A percentile compares a stretch with the other conserved stretches of the same genome.
phyloP scores from a whole-genome alignment of 140 eudicot species.

The Flaveria floridana region DNA sequence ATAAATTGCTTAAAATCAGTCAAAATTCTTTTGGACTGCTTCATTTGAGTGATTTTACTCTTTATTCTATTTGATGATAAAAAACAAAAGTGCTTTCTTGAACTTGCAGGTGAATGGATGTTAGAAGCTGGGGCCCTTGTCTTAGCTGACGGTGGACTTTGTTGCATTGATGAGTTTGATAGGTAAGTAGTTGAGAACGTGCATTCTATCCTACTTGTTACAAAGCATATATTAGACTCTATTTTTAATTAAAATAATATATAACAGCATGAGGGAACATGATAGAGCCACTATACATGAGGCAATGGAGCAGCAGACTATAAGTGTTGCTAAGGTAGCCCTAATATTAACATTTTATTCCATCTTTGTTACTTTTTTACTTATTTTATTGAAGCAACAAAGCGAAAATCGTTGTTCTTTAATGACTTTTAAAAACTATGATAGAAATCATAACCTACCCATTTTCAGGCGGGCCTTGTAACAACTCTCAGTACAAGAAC shows the following conservation, averaged over 20 bases:
- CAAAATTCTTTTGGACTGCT: neutral
- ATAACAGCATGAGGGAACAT: conserved; percentile 93
- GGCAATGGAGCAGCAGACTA: conserved; percentile 99
- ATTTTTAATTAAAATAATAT: neutral
- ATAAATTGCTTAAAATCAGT: neutral
- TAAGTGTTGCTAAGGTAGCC: conserved; percentile 88
- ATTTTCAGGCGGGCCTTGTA: conserved; percentile 91
- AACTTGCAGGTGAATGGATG: conserved; percentile 88
- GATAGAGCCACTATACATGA: conserved; percentile 99
- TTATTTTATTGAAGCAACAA: neutral
- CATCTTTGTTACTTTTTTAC: neutral
- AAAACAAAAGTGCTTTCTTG: conserved; percentile 6
- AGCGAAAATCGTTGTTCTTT: neutral
- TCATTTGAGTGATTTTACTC: conserved; percentile 19
- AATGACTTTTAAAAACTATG: neutral
- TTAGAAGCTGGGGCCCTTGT: conserved; percentile 98
- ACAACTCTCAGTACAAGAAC: conserved; percentile 90
- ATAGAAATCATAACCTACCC: conserved; percentile 5
- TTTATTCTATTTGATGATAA: conserved; percentile 1
- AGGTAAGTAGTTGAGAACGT: conserved; percentile 40
- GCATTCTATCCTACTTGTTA: neutral
- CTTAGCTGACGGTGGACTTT: conserved; percentile 97
- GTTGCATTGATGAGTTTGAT: conserved; percentile 98
- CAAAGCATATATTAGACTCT: neutral
- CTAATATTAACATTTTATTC: conserved; percentile 7